Evolutionary conservation across 2,329 filamentous ascomycete genomes (phyloP).

Genomic region (Colletotrichum navitas): DNA sequence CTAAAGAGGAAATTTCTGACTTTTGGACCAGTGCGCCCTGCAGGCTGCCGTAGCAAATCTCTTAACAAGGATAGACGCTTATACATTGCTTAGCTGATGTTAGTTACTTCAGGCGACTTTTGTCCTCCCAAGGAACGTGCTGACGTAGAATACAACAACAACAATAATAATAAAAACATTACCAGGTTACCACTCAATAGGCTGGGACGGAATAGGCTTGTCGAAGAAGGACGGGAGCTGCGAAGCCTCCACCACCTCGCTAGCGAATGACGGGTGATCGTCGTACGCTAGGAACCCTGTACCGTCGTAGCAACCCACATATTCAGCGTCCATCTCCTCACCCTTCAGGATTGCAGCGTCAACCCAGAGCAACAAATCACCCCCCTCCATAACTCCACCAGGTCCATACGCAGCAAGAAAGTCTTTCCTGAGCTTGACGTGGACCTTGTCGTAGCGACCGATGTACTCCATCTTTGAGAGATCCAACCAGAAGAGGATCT

Average conservation of each 20-base stretch:
- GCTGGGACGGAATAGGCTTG: constrained; percentile 21
- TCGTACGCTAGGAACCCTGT: constrained; percentile 37
- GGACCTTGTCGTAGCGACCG: constrained; percentile 32
- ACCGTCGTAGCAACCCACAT: constrained; percentile 37
- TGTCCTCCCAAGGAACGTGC: too few species aligned
- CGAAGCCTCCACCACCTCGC: constrained; percentile 11
- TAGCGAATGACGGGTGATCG: constrained; percentile 21
- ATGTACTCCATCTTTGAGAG: constrained; percentile 40
- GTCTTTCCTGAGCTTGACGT: constrained; percentile 37
- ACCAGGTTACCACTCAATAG: constrained; percentile 24
- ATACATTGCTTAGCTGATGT: too few species aligned
- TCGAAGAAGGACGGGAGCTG: constrained; percentile 32
- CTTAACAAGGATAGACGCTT: too few species aligned
- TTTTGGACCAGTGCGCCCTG: too few species aligned
- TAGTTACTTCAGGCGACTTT: too few species aligned
- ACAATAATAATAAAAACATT: too few species aligned
- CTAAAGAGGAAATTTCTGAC: too few species aligned
- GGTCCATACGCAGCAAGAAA: constrained; percentile 35
- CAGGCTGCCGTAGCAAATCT: too few species aligned
- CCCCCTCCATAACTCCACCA: constrained; percentile 35
- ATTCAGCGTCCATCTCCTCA: constrained; percentile 38
- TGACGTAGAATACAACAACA: too few species aligned
- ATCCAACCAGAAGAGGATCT: constrained; percentile 36
- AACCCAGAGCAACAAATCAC: constrained; percentile 36
- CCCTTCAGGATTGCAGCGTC: constrained; percentile 34